These are phyloP conservation scores for Podospora bellae-mahoneyi DNA, from an alignment of 495 filamentous ascomycete genomes.

Conservation along the genomic window DNA sequence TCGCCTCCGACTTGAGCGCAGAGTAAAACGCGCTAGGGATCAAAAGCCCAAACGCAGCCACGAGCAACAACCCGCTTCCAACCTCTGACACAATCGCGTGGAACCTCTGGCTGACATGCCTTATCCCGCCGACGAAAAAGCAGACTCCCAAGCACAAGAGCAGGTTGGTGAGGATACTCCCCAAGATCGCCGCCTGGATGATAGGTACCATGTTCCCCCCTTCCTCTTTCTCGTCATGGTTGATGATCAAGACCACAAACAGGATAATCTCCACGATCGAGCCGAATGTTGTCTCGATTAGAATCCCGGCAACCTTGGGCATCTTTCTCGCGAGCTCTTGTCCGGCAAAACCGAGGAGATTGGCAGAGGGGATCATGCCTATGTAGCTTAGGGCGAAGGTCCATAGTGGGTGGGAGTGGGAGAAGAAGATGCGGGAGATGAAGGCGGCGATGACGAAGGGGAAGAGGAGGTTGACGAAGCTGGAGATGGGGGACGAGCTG, in stretches of 20 bases:
- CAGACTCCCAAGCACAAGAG: slow-evolving; percentile 33
- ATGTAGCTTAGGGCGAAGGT: slow-evolving; percentile 5
- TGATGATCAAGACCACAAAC: slow-evolving; percentile 65
- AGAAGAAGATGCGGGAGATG: slow-evolving; percentile 17
- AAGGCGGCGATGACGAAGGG: slow-evolving; percentile 42
- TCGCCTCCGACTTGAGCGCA: slow-evolving; percentile 29
- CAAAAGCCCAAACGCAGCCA: slow-evolving; percentile 46
- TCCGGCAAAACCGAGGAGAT: slow-evolving; percentile 78
- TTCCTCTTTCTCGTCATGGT: slow-evolving; percentile 15
- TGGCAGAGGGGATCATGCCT: slow-evolving; percentile 67
- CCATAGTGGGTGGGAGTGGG: neutral
- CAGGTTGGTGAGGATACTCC: slow-evolving; percentile 36
- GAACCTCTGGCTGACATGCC: slow-evolving; percentile 23
- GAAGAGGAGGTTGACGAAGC: slow-evolving; percentile 31
- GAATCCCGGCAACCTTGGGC: slow-evolving; percentile 69
- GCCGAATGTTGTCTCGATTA: slow-evolving; percentile 34
- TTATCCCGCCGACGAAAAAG: slow-evolving; percentile 14
- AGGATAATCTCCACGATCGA: slow-evolving; percentile 75
- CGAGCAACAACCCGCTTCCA: slow-evolving; percentile 71
- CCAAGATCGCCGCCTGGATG: slow-evolving; percentile 28
- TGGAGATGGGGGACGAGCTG: slow-evolving; percentile 24
- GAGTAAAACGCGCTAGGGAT: slow-evolving; percentile 38
- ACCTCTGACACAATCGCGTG: slow-evolving; percentile 60
- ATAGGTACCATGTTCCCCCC: slow-evolving; percentile 32
- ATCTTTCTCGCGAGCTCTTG: slow-evolving; percentile 77